These are phyloP conservation scores for Colletotrichum higginsianum DNA, from an alignment of 2,329 filamentous ascomycete species.

Conservation along the genomic window DNA sequence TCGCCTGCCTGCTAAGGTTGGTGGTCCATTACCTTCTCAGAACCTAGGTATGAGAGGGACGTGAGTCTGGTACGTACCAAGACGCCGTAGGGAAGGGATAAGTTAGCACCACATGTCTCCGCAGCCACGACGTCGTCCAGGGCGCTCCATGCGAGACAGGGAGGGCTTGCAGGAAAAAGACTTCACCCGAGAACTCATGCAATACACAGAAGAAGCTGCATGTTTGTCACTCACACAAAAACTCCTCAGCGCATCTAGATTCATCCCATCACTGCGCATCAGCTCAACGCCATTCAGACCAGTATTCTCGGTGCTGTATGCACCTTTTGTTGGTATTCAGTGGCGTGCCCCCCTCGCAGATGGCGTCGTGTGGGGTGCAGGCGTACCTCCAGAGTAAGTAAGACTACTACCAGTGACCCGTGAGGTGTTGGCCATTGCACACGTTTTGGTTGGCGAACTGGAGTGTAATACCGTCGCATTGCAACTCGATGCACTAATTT, in stretches of 20 bases:
- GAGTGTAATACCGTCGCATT: conserved; percentile 21
- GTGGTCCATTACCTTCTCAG: too few species aligned
- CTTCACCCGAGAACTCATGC: conserved; percentile 1
- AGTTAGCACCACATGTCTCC: conserved; percentile 31
- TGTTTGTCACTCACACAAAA: not conserved
- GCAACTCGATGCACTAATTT: conserved; percentile 25
- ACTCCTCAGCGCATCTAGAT: too few species aligned
- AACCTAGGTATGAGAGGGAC: not conserved
- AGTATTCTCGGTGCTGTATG: not conserved
- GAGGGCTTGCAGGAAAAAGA: conserved; percentile 3
- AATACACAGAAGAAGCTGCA: conserved; percentile 10
- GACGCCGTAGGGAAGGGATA: conserved; percentile 8
- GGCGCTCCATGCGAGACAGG: conserved; percentile 38
- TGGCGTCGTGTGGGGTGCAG: conserved; percentile 20
- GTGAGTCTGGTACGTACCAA: not conserved
- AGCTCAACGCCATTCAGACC: not conserved
- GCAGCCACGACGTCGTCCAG: conserved; percentile 27
- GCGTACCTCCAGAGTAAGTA: too few species aligned
- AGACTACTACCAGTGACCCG: too few species aligned
- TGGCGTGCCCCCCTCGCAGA: not conserved
- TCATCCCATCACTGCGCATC: too few species aligned
- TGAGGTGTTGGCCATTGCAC: not conserved
- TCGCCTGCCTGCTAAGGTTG: too few species aligned
- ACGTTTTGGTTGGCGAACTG: conserved; percentile 1
- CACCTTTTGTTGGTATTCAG: not conserved